phyloP scores from a whole-genome alignment of 768 basidiomycete species.

The Collybia nuda region DNA sequence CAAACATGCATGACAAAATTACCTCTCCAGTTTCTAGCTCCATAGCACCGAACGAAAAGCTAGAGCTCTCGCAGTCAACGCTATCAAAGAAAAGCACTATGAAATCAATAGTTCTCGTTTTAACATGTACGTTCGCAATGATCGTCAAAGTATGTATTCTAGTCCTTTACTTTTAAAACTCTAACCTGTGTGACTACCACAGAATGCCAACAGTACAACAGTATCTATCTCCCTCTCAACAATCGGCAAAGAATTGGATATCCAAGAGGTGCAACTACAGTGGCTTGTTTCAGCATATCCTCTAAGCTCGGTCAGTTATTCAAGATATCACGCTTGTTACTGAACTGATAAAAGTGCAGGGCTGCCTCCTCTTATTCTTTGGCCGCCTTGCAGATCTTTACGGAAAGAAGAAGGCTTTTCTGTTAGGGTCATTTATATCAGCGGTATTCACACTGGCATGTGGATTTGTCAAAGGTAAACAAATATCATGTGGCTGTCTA shows the following conservation, averaged over 20 bases:
- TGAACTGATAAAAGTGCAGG: conserved; percentile 35
- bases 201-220: conserved; percentile 44
- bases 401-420: conserved; percentile 69
- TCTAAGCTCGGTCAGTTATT: conserved; percentile 51
- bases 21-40: too few relatives aligned
- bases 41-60: too few relatives aligned
- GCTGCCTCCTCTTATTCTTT: conserved; percentile 73
- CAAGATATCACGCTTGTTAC: not conserved
- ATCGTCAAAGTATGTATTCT: conserved; percentile 19
- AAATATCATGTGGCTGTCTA: not conserved
- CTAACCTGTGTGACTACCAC: not conserved
- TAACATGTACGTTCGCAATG: conserved; percentile 25
- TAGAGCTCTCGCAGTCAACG: too few relatives aligned
- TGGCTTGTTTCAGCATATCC: conserved; percentile 72
- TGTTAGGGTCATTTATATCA: conserved; percentile 55
- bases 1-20: too few relatives aligned
- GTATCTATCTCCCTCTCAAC: conserved; percentile 52
- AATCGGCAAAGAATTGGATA: conserved; percentile 45
- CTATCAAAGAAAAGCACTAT: conserved; percentile 13
- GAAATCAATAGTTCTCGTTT: conserved; percentile 18
- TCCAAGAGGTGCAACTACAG: conserved; percentile 53
- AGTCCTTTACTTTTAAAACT: not conserved
- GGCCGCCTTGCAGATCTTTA: conserved; percentile 82
- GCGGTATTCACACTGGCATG: conserved; percentile 60
- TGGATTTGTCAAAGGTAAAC: conserved; percentile 56